Base-by-base conservation (phyloP, 495 filamentous ascomycete genomes). In the Bombardia bombarda region DNA sequence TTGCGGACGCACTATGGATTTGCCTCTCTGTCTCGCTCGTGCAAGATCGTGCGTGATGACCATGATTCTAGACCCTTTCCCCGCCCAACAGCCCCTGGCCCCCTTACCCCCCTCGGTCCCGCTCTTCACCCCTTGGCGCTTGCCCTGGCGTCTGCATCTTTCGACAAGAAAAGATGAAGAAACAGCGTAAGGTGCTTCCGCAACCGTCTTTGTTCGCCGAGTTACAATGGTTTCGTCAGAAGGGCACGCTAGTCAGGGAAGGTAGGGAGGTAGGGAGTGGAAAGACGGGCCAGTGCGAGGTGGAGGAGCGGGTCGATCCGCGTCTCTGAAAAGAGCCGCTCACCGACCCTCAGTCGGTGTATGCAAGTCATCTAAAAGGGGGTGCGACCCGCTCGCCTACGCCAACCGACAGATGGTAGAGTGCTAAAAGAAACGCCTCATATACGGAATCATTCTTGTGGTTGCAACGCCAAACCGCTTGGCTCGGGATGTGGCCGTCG, bases 271-370 rank as follows among this genome's bases (percentile, higher is more conserved):
- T n/a, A n/a, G n/a, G n/a, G n/a, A n/a, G n/a, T n/a, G n/a, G n/a
- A n/a, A n/a, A n/a, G n/a, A n/a, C n/a, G n/a, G n/a, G n/a, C n/a
- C n/a, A n/a, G n/a, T n/a, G n/a, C n/a, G n/a, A n/a, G n/a, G 42
- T 38, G 28, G 38, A 32, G 39, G 37, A 43, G 21, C 50, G 50
- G 56, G 43, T 24, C 51, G 47, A 37, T 42, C 55, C 55, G 56
- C 42, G 19, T 30, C 20, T 22, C 35, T 14, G 8, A 45, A 40
- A 47, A 49, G 46, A 52, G 51, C 54, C 51, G 48, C 49, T 60
- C 47, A 60, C 56, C 56, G 54, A 49, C 28, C 36, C 31, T 32
- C 13, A 26, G 40, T 42, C 53, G 50, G 53, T 58, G 47, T 53
- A 57, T 54, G 56, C 53, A 40, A 30, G 43, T 26, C 30, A 31